Evolutionary conservation across 1,284 basidiomycete genomes (phyloP).

Genomic region (Cutaneotrichosporon cavernicola): DNA sequence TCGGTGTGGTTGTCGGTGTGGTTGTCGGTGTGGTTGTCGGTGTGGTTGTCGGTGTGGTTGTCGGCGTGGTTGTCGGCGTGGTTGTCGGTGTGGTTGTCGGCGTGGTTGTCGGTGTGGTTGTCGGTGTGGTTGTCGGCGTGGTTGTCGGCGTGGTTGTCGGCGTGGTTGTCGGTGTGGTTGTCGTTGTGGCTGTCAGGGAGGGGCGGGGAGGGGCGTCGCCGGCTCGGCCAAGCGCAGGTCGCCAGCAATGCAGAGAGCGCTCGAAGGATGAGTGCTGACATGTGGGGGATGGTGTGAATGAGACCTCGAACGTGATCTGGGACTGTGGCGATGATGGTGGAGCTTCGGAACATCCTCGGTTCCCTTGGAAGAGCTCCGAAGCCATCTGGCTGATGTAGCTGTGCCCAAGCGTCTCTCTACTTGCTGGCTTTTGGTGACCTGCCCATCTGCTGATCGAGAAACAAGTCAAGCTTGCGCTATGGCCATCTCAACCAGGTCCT

Average conservation of each 20-base stretch:
- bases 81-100: no score
- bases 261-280: not conserved
- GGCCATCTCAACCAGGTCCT: not conserved
- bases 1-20: no score
- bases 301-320: not conserved
- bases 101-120: no score
- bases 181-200: not conserved
- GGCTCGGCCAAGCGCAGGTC: not conserved
- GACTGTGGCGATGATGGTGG: not conserved
- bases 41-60: no score
- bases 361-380: not conserved
- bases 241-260: not conserved
- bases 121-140: no score
- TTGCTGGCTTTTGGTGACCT: not conserved
- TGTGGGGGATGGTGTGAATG: not conserved
- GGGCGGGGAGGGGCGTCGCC: not conserved
- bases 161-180: no score
- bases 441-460: not conserved
- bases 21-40: no score
- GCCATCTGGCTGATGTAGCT: not conserved
- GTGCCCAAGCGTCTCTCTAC: not conserved
- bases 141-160: no score
- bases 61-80: no score
- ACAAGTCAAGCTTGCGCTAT: not conserved
- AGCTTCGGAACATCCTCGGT: not conserved